Evolutionary conservation across 176 grass and related monocot species (phyloP), one percentile per base, ranked within the genome.

Genomic region (Hsuehochloa calcarea): DNA sequence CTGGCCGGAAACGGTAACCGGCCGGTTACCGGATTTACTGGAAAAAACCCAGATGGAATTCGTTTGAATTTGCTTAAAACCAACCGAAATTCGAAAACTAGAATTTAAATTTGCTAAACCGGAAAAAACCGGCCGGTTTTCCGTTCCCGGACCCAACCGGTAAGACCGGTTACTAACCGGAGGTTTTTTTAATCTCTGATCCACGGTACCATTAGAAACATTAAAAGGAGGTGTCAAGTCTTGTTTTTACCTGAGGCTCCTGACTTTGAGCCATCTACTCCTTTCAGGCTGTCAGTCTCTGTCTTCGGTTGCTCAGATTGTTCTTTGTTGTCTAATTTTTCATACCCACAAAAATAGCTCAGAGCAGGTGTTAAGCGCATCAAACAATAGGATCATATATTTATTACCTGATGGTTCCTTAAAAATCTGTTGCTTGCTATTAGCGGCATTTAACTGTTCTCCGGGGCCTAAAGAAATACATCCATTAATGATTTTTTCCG

Each of bases 341-440:
- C 37, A 82, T 26, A 82, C 8, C 77, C 72, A 86, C 3, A 22
- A 27, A 45, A 25, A 82, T 72, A 90, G 79, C 60, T 8, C 3
- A 60, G 41, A n/a, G 74, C 39, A 64, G 66, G 41, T 73, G 23
- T 49, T 23, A 87, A 65, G 47, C 1, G 22, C 22, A 52, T 31
- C 22, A 74, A 83, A 78, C 70, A 59, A 60, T 66, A 71, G 49
- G 61, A 72, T 34, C 5, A 60, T 50, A 78, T 25, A 68, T 74
- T 64, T 64, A 64, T 15, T 70, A 90, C 88, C 88, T 87, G 84
- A 82, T 79, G 66, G 59, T 40, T 83, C 84, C 59, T 60, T 87
- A 40, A 50, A 58, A 72, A 51, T 86, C 31, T 72, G 65, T 25
- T 78, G 79, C 47, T 78, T 75, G 43, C 79, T 66, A 82, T 59